phyloP scores from a whole-genome alignment of 768 basidiomycete species.

The Boletus reticuloceps region DNA sequence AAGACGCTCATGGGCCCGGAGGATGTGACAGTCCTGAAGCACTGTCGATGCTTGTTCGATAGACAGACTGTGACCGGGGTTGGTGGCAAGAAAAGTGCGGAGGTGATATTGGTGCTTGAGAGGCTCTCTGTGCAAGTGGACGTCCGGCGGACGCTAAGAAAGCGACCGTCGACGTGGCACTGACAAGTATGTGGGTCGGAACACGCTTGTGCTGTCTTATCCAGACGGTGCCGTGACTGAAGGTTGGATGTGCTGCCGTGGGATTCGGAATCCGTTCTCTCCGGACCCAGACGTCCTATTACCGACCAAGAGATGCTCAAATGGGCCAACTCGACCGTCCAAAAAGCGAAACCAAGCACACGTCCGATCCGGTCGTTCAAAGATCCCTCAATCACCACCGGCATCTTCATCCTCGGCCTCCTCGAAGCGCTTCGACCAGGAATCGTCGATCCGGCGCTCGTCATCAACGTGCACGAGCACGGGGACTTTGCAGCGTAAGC shows the following conservation, averaged over 20 bases:
- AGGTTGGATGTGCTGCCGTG: too few relatives aligned
- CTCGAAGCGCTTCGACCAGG: conserved; percentile 90
- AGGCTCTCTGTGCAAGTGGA: conserved; percentile 12
- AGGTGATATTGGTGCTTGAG: conserved; percentile 24
- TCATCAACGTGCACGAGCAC: conserved; percentile 55
- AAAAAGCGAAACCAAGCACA: conserved; percentile 57
- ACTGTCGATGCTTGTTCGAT: conserved; percentile 19
- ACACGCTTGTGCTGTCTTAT: too few relatives aligned
- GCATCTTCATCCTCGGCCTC: conserved; percentile 89
- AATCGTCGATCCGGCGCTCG: conserved; percentile 87
- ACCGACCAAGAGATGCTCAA: conserved; percentile 92
- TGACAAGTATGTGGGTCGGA: too few relatives aligned
- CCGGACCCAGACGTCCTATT: conserved; percentile 73
- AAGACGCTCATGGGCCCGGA: conserved; percentile 67
- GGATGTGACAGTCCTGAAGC: conserved; percentile 12
- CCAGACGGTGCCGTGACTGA: too few relatives aligned
- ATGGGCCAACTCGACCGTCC: conserved; percentile 92
- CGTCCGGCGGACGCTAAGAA: conserved; percentile 8
- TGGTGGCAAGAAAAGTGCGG: conserved; percentile 28
- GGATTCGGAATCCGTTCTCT: too few relatives aligned
- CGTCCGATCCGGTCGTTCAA: conserved; percentile 87
- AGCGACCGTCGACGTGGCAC: too few relatives aligned
- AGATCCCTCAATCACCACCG: conserved; percentile 85
- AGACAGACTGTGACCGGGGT: conserved; percentile 22
- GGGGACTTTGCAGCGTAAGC: too few relatives aligned